Conservation (phyloP, 176 grass and related monocot species). For the Carex myosuroides region DNA sequence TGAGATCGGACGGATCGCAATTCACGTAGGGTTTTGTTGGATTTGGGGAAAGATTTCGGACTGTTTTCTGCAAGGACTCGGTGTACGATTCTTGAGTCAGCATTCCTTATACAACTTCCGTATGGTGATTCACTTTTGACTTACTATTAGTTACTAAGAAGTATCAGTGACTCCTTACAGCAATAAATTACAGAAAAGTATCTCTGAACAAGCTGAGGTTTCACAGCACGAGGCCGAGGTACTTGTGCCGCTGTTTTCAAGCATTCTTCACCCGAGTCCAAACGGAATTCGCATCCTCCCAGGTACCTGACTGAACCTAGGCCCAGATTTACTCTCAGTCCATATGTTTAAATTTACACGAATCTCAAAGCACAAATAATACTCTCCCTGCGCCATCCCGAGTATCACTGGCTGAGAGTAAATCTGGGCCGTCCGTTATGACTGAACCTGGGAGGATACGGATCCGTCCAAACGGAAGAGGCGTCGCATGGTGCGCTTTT, state of each 20-base stretch:
- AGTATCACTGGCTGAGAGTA: too few relatives aligned
- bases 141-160: background rate
- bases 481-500: background rate
- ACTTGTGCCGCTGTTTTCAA: background rate
- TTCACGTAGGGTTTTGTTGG: constrained; percentile 20
- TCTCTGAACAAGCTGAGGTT: background rate
- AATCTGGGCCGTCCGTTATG: too few relatives aligned
- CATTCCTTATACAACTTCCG: background rate
- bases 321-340: too few relatives aligned
- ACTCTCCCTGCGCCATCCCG: too few relatives aligned
- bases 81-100: background rate
- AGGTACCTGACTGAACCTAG: too few relatives aligned
- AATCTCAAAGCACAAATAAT: too few relatives aligned
- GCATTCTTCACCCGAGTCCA: background rate
- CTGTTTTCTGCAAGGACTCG: background rate
- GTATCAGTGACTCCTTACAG: background rate
- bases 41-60: constrained; percentile 27
- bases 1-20: background rate
- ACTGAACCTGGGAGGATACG: too few relatives aligned
- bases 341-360: too few relatives aligned
- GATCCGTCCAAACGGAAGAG: background rate
- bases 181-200: background rate
- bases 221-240: background rate
- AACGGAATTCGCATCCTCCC: background rate
- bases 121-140: background rate